Evolutionary conservation across 306 rosid genomes (phyloP).

Genomic region (Medicago lupulina): DNA sequence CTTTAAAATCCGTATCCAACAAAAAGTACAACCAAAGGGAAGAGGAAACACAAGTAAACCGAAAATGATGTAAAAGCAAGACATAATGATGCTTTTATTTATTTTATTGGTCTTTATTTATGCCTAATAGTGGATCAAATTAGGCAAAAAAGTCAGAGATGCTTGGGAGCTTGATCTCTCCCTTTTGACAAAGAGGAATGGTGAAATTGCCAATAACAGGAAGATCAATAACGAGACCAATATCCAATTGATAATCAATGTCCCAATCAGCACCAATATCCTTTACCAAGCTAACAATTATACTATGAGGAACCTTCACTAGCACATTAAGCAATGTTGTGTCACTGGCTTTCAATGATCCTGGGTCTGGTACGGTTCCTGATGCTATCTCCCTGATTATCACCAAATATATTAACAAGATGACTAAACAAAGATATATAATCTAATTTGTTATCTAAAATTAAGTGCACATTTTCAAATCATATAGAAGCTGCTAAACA

Average conservation of each 20-base stretch:
- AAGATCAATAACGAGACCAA: constrained; percentile 69
- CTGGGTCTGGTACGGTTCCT: constrained; percentile 84
- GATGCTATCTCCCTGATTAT: constrained; percentile 67
- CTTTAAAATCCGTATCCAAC: no score
- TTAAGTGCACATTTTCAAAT: not conserved
- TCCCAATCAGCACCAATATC: constrained; percentile 87
- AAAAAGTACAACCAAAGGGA: no score
- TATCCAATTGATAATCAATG: constrained; percentile 70
- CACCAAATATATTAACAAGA: constrained; percentile 6
- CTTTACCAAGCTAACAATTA: constrained; percentile 62
- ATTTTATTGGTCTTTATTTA: not conserved
- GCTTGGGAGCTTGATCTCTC: constrained; percentile 88
- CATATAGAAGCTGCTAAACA: no score
- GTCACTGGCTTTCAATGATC: constrained; percentile 65
- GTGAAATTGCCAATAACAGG: constrained; percentile 79
- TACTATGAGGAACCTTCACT: constrained; percentile 67
- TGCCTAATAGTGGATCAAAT: not conserved
- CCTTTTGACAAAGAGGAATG: constrained; percentile 77
- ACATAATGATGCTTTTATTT: not conserved
- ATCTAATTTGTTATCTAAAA: not conserved
- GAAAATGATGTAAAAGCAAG: no score
- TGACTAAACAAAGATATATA: not conserved
- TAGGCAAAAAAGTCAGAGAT: constrained; percentile 54
- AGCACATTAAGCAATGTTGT: constrained; percentile 64
- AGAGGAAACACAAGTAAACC: no score